Evolutionary conservation across 306 rosid genomes (phyloP).

Genomic region (Castanea crenata): DNA sequence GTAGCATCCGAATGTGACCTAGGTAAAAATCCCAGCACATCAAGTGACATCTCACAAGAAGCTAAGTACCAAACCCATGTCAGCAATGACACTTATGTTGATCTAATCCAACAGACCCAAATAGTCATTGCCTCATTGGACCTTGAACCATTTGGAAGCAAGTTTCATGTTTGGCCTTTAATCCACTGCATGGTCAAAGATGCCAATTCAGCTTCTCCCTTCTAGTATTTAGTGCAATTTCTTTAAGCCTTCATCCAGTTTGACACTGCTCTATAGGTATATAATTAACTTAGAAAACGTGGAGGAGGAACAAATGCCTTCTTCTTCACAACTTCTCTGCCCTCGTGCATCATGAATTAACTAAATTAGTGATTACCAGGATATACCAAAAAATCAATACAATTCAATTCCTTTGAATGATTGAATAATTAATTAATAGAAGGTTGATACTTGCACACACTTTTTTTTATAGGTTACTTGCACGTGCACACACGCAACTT

Average conservation of each 20-base stretch:
- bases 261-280: background rate
- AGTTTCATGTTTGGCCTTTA: background rate
- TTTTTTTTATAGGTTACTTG: too few species aligned
- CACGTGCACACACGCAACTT: too few species aligned
- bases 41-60: slow-evolving; percentile 34
- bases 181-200: background rate
- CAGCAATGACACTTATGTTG: background rate
- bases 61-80: background rate
- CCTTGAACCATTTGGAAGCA: background rate
- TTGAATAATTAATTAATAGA: background rate
- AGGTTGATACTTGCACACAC: background rate
- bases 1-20: slow-evolving; percentile 22
- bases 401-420: background rate
- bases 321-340: slow-evolving; percentile 83
- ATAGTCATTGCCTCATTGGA: background rate
- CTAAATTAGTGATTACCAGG: slow-evolving; percentile 3
- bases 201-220: background rate
- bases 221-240: background rate
- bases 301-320: slow-evolving; percentile 99
- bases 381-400: background rate
- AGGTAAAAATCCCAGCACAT: slow-evolving; percentile 33
- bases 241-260: background rate
- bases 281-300: slow-evolving; percentile 39
- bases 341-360: slow-evolving; percentile 63
- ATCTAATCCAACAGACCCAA: background rate